These are phyloP conservation scores for Eucalyptus tenuipes DNA, from an alignment of 345 rosid species.

Conservation along the genomic window DNA sequence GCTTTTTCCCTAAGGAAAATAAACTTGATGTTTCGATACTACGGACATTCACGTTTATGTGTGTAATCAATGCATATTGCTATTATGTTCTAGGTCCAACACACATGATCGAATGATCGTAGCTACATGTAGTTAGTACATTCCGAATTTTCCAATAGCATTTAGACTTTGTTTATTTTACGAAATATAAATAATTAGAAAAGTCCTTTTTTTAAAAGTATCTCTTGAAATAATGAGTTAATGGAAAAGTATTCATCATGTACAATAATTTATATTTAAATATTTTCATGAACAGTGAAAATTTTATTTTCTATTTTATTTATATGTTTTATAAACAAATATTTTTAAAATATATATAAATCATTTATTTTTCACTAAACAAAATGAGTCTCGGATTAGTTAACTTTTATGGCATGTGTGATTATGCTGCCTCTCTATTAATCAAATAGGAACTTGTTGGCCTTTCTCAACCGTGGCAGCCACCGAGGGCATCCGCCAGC, in stretches of 20 bases:
- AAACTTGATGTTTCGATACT: no score
- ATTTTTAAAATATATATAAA: no score
- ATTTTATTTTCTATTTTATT: accelerated
- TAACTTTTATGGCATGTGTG: no score
- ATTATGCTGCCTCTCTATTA: not conserved
- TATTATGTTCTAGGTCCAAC: not conserved
- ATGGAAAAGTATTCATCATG: no score
- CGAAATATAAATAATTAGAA: accelerated
- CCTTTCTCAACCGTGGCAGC: conserved; percentile 12
- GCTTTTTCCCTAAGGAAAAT: no score
- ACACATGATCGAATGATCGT: no score
- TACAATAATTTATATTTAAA: no score
- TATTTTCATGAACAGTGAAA: accelerated
- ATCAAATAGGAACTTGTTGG: conserved; percentile 1
- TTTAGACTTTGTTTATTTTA: accelerated
- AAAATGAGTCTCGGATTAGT: no score
- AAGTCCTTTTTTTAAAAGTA: accelerated
- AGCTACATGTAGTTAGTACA: no score
- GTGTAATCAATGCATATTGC: not conserved
- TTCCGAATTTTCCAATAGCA: no score
- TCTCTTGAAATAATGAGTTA: no score
- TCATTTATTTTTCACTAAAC: no score
- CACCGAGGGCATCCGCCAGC: not conserved
- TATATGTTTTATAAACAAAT: accelerated
- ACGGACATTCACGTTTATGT: accelerated